Evolutionary conservation across 2,329 filamentous ascomycete genomes (phyloP).

Genomic region (Ustulina deusta): DNA sequence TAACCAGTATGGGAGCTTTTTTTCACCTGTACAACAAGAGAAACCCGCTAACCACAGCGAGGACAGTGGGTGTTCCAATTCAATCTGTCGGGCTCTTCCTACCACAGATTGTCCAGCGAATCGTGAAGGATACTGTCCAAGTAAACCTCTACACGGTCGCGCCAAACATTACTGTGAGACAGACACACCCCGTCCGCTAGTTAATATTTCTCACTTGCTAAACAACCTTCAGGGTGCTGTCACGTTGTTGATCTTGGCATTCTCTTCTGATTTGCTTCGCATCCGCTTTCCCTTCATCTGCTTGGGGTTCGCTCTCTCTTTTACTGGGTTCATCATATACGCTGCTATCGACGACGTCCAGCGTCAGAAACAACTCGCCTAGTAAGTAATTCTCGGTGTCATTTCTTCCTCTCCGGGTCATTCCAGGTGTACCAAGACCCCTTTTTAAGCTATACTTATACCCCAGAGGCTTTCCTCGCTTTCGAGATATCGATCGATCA

Average conservation of each 20-base stretch:
- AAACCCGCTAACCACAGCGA: not conserved
- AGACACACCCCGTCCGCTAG: no score
- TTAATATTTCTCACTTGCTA: not conserved
- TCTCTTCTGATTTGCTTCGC: conserved; percentile 74
- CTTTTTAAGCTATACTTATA: not conserved
- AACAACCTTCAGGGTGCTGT: conserved; percentile 65
- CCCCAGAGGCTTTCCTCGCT: not conserved
- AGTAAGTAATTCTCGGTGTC: conserved; percentile 50
- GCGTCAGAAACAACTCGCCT: conserved; percentile 72
- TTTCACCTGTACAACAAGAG: not conserved
- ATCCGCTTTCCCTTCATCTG: conserved; percentile 80
- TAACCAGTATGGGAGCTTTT: not conserved
- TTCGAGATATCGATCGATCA: no score
- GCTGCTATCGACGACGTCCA: conserved; percentile 74
- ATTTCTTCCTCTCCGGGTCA: not conserved
- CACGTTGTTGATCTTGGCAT: conserved; percentile 79
- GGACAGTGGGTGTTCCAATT: conserved; percentile 65
- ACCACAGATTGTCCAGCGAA: conserved; percentile 65
- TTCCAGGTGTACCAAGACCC: not conserved
- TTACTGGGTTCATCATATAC: conserved; percentile 83
- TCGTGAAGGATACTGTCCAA: conserved; percentile 63
- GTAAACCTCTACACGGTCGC: conserved; percentile 87
- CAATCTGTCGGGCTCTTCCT: conserved; percentile 67
- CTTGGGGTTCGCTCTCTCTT: conserved; percentile 78
- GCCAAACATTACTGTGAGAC: conserved; percentile 71